Evolutionary conservation across 106 monocot genomes (phyloP), one percentile per base, ranked within the genome.

Genomic region (Gastrodia elata): DNA sequence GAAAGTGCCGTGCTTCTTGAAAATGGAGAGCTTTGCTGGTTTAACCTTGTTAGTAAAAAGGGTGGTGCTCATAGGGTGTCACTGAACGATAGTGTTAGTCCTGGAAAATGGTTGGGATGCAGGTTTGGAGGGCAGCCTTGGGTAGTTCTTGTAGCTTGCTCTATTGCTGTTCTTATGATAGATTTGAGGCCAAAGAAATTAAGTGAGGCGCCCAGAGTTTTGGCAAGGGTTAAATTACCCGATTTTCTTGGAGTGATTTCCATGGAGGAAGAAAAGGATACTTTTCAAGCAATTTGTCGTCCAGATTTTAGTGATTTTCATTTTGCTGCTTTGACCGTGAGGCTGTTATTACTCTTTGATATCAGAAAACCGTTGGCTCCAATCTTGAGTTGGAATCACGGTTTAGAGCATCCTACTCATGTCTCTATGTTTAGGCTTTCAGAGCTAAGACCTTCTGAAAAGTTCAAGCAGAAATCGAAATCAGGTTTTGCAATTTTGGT

Each of bases 91-190:
- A 75, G 36, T 6, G 70, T 27, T 39, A 76, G 81, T 38, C 32
- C 49, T 0, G 84, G 73, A 0, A 56, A 39, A 18, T 97, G 87
- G 89, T 73, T 90, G 77, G 72, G 84, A 32, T 97, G 92, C 52
- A 81, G 83, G 22, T 97, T 81, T 64, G 87, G 88, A 36, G 81
- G 72, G 68, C 82, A 84, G 68, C 90, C 90, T 2, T 90, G 90
- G 90, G 41, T 77, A 38, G 48, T 90, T 71, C 56, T 86, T 16
- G 81, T 86, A 49, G 82, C 73, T 33, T 77, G 77, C 70, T 77
- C 75, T 8, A 30, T 24, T 1, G 69, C 56, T 18, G 79, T 86
- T 38, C 37, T 82, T 34, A 5, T 71, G 68, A 58, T 90, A 42
- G 84, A 90, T 80, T 74, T 90, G 75, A 79, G 90, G 75, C 42